These are phyloP conservation scores for Acacia concinna DNA, from an alignment of 331 rosid species.

Conservation along the genomic window DNA sequence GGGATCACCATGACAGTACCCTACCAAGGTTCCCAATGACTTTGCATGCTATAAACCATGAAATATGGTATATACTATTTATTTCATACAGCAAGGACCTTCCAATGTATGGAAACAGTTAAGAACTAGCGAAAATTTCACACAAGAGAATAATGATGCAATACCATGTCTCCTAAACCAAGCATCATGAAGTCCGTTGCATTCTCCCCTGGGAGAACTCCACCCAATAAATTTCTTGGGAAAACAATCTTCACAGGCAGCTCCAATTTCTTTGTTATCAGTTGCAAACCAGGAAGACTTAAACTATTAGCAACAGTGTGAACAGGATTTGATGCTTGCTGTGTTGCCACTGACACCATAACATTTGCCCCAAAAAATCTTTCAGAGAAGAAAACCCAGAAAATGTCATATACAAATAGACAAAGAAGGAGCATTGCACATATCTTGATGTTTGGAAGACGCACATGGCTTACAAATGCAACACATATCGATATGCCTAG, in stretches of 20 bases:
- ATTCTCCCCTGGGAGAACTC: conserved; percentile 69
- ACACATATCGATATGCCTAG: conserved; percentile 93
- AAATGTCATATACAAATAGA: conserved; percentile 86
- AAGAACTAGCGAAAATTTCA: not conserved
- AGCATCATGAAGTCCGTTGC: conserved; percentile 96
- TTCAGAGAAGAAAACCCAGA: conserved; percentile 99
- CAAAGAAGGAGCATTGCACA: conserved; percentile 95
- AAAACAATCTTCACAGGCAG: conserved; percentile 97
- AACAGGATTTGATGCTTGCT: conserved; percentile 93
- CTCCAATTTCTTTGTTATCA: conserved; percentile 94
- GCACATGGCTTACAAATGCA: conserved; percentile 98
- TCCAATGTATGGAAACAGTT: conserved; percentile 17
- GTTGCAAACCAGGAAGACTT: conserved; percentile 93
- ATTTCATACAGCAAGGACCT: conserved; percentile 12
- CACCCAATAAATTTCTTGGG: conserved; percentile 87
- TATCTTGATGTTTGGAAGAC: conserved; percentile 89
- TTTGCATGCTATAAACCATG: conserved; percentile 1
- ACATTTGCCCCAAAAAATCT: conserved; percentile 97
- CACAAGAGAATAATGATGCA: conserved; percentile 23
- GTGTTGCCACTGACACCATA: conserved; percentile 97
- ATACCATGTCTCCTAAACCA: conserved; percentile 98
- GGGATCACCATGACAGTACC: not conserved
- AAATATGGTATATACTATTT: conserved; percentile 9
- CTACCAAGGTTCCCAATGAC: conserved; percentile 16
- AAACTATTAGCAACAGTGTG: conserved; percentile 98